Evolutionary conservation across 345 rosid species (phyloP).

Genomic region (Eucalyptus marginata): DNA sequence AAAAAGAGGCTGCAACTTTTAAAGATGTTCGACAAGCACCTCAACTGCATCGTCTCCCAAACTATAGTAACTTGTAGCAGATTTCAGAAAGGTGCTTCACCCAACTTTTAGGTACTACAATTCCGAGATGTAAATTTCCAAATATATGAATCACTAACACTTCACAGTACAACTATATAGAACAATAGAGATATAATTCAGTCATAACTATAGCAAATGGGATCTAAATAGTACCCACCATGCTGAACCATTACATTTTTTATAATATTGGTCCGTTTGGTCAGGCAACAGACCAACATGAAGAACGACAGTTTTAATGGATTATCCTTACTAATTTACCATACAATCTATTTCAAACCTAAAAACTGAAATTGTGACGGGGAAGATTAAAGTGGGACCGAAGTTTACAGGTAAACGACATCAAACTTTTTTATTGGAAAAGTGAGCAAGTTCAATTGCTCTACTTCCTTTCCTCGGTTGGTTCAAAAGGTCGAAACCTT

Average conservation of each 20-base stretch:
- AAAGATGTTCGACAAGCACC: no score
- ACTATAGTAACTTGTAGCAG: not conserved
- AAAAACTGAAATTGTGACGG: not conserved
- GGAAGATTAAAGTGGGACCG: not conserved
- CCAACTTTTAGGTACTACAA: not conserved
- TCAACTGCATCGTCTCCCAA: no score
- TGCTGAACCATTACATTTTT: not conserved
- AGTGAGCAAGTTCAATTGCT: not conserved
- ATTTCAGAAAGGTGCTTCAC: not conserved
- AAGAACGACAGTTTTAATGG: not conserved
- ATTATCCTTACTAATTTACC: not conserved
- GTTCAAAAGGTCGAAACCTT: not conserved
- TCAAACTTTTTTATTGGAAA: not conserved
- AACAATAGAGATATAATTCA: not conserved
- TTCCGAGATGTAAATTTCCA: not conserved
- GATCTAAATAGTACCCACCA: not conserved
- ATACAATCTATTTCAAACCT: not conserved
- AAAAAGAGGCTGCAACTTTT: no score
- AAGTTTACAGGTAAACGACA: not conserved
- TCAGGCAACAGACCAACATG: not conserved
- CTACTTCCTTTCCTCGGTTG: not conserved
- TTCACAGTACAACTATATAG: not conserved
- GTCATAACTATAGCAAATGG: not conserved
- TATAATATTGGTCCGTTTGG: not conserved
- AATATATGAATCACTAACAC: not conserved